Evolutionary conservation across 2,329 filamentous ascomycete species (phyloP), one percentile per base, ranked within the genome.

Genomic region (Cladosporium sp.): DNA sequence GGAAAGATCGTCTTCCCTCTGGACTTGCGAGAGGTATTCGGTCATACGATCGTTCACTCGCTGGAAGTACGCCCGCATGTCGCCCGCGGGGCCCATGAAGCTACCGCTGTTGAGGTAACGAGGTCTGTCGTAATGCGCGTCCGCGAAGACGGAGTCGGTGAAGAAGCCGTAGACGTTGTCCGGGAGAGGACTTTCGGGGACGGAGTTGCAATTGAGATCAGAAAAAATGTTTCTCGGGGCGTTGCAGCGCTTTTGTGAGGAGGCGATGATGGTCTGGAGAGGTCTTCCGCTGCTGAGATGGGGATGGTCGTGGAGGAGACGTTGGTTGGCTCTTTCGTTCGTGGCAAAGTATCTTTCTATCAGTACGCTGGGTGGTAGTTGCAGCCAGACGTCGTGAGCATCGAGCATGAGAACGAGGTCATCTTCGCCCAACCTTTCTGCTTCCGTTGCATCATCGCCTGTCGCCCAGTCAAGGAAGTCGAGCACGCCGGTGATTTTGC

Each of bases 341-440:
- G 19, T 18, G 9, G 42, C 42, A 4, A 44, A 36, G 30, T 36
- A 36, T 13, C 42, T 20, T 34, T 30, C 17, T 3, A 44, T n/a
- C 2, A 44, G 42, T 4, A 44, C 30, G 11, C 29, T 30, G 11
- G 42, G 42, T 15, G 42, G 42, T 22, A 44, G n/a, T 17, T 44
- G 42, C 7, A 44, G 13, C 42, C 42, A 44, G 13, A 44, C 42
- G 20, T 44, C 81, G 60, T 80, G 76, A 2, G 79, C 82, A 63
- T 87, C 83, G 6, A 83, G 74, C 48, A 86, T 73, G 48, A 87
- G 66, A 8, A 85, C 76, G 12, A 88, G 67, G 61, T 88, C 85
- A 2, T 64, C 61, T 29, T 65, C 59, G 5, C n/a, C 42, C 17
- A 51, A 17, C 12, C 34, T 43, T 7, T 32, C 22, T 5, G 1